Evolutionary conservation across 1,284 basidiomycete genomes (phyloP).

Genomic region (Cutaneotrichosporon mucoides): DNA sequence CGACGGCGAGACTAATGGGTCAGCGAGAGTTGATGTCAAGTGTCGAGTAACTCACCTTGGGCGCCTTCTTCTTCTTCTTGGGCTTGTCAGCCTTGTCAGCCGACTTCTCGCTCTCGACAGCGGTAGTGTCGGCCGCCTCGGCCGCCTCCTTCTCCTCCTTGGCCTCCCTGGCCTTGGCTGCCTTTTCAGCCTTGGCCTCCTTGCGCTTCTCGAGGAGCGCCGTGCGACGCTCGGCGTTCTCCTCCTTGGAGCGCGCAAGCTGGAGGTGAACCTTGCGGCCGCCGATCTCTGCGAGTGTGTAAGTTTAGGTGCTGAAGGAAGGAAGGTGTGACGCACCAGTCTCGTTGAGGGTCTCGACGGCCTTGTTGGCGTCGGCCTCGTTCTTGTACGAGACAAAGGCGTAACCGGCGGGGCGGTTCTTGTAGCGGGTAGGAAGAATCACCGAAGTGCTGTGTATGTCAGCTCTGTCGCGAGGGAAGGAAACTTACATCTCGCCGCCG

Average conservation of each 20-base stretch:
- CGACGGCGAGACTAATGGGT: slow-evolving; percentile 32
- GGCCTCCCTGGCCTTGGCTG: slow-evolving; percentile 23
- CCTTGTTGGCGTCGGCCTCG: slow-evolving; percentile 75
- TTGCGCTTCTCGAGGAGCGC: slow-evolving; percentile 29
- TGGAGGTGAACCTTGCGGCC: slow-evolving; percentile 82
- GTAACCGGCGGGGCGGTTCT: slow-evolving; percentile 61
- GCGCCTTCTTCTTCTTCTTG: slow-evolving; percentile 39
- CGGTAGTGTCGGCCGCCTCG: slow-evolving; percentile 47
- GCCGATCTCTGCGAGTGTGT: slow-evolving; percentile 59
- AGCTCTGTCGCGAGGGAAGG: not conserved
- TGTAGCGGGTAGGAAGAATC: slow-evolving; percentile 38
- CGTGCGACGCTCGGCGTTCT: slow-evolving; percentile 58
- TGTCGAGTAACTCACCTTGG: slow-evolving; percentile 24
- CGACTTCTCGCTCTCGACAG: slow-evolving; percentile 17
- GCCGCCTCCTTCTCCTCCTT: slow-evolving; percentile 49
- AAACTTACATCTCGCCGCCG: slow-evolving; percentile 43
- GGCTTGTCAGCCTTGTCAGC: slow-evolving; percentile 23
- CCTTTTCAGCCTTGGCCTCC: slow-evolving; percentile 26
- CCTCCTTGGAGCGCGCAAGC: slow-evolving; percentile 85
- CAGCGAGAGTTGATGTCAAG: not conserved
- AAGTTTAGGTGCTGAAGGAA: not conserved
- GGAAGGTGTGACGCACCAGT: slow-evolving; percentile 5
- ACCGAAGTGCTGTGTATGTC: slow-evolving; percentile 29
- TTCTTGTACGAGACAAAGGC: slow-evolving; percentile 81
- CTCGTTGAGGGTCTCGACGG: slow-evolving; percentile 78